Base-by-base conservation (phyloP, 2,329 filamentous ascomycete species). In the Aspergillus awamori region DNA sequence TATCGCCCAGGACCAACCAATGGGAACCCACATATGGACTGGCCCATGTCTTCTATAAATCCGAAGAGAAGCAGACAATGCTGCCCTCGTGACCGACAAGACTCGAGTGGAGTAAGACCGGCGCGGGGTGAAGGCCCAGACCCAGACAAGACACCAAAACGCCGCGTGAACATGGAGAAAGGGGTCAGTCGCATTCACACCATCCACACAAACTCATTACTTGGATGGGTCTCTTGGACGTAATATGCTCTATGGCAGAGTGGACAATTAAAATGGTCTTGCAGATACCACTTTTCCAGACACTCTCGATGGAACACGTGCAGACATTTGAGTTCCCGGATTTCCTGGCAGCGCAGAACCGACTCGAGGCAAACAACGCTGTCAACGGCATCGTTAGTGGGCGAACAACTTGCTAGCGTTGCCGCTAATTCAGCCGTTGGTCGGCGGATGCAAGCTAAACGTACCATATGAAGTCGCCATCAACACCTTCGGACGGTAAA, bases 241-340 rank as follows among this genome's bases (percentile, higher is more conserved):
- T 69, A 77, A 67, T 77, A 77, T 2, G 72, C 70, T 6, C 71
- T 64, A 43, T 77, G 74, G 51, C 76, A 78, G 28, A 77, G 66
- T 17, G 75, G 76, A 49, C 76, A 78, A 48, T 76, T 75, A 58
- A 70, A 77, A 51, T 78, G 76, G 63, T 76, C 71, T 11, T 74
- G 69, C 41, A 77, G 64, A 57, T 74, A 78, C 76, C 76, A 78
- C 60, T 73, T 76, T 43, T 78, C 76, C 24, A 78, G 63, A 55
- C 76, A 77, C 56, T 77, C 75, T 24, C 72, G 70, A 58, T 78
- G 76, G 57, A 78, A 78, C 17, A 78, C 74, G 57, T 78, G 76
- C 60, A 75, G 64, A 54, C 76, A 78, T 57, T 72, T 73, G 55
- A 78, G 62, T 57, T 78, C 74, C 26, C 73, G 72, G 54, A 78